Conservation (phyloP, 371 early-diverging fungal species). For the Mucor mucedo region DNA sequence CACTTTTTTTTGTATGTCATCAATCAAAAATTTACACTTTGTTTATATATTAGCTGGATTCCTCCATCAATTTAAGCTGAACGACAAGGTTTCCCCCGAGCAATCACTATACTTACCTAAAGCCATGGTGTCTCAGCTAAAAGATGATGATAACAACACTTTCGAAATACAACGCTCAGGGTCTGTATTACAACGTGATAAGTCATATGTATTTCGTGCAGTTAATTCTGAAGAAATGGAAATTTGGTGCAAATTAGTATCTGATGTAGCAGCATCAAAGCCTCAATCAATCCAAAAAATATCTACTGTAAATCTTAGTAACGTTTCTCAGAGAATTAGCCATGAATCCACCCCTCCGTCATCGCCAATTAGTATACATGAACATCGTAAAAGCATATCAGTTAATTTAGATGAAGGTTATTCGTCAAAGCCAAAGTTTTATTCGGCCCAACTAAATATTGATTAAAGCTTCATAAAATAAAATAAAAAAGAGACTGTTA, state of each 20-base stretch:
- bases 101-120: constrained; percentile 41
- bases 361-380: neutral
- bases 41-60: constrained; percentile 34
- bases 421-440: neutral
- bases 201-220: constrained; percentile 20
- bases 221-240: constrained; percentile 10
- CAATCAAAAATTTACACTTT: neutral
- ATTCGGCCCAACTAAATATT: constrained; percentile 8
- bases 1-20: neutral
- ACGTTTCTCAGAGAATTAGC: neutral
- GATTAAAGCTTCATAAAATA: neutral
- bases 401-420: neutral
- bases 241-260: constrained; percentile 15
- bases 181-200: constrained; percentile 25
- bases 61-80: constrained; percentile 42
- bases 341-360: too few species aligned
- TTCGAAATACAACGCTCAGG: constrained; percentile 25
- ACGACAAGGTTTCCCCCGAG: constrained; percentile 45
- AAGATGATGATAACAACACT: neutral
- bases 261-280: constrained; percentile 9
- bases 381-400: neutral
- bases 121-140: constrained; percentile 18
- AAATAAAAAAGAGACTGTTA: too few species aligned
- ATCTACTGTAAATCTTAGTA: neutral
- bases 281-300: neutral